Conservation (phyloP, 768 basidiomycete genomes). For the Tulasnella sp. region DNA sequence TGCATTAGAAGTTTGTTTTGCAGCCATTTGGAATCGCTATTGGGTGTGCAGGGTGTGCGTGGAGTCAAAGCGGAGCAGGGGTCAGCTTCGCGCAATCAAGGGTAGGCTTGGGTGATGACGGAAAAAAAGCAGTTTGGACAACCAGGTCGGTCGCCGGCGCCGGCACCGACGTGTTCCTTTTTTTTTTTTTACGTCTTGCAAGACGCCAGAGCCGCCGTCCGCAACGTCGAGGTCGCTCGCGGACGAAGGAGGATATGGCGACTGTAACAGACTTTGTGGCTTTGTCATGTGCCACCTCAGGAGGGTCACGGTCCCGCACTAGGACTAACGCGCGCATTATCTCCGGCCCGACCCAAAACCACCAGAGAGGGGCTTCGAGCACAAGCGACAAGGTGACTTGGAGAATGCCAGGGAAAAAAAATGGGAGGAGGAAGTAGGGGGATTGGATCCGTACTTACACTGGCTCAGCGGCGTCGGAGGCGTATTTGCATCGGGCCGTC, state of each 20-base stretch:
- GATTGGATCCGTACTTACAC: not conserved
- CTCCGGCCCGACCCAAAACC: not conserved
- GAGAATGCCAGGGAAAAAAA: no score
- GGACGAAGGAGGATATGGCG: no score
- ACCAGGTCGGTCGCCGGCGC: not conserved
- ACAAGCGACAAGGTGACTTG: no score
- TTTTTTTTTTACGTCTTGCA: no score
- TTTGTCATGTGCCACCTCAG: no score
- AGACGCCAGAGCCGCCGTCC: no score
- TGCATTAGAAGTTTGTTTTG: not conserved
- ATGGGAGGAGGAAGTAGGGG: no score
- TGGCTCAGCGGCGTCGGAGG: conserved; percentile 5
- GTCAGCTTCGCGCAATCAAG: not conserved
- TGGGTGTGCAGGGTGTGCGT: no score
- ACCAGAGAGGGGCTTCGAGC: no score
- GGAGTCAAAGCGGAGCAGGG: not conserved
- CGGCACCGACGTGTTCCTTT: no score
- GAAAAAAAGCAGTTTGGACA: not conserved
- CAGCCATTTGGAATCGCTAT: not conserved
- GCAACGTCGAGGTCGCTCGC: no score
- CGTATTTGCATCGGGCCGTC: not conserved
- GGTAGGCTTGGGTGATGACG: not conserved
- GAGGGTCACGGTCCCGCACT: not conserved
- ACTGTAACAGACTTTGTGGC: no score
- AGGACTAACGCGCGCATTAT: not conserved